Evolutionary conservation across 1,139 yeast genomes (phyloP), one percentile per base, ranked within the genome.

Genomic region (Geotrichum bryndzae): DNA sequence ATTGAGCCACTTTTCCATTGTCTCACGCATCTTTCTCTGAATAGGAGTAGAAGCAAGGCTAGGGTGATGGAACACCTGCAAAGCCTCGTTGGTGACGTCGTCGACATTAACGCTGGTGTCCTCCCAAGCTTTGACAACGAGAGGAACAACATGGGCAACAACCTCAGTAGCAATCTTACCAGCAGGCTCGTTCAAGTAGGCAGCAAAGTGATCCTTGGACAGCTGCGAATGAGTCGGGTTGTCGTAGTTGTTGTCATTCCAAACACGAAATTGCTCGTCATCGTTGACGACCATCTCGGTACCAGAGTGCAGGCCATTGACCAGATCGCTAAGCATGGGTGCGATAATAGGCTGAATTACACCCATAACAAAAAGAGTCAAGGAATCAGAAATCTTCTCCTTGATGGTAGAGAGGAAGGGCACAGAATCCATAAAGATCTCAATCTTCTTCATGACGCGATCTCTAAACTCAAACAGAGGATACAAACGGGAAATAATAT

Each of bases 111-210:
- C 60, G 29, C 53, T 29, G 10, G 53, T 29, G 53, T 69, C 67
- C 13, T 61, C 66, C 71, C 71, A 69, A 3, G 71, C 71, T 23
- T 63, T 59, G 10, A 67, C 66, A 22, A 81, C 81, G 77, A 82
- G 80, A 10, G 82, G 82, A 1, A 82, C 80, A 50, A 83, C 84
- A 60, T 79, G 75, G 79, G 80, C 80, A 63, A 82, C 75, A 69
- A 81, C 72, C 1, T 79, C 82, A 61, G 79, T 73, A 2, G 85
- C 85, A 7, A 80, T 80, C 54, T 73, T 73, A 10, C 84, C 84
- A 23, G 83, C 85, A 1, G 69, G 70, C 27, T 73, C 77, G 41
- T 75, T 68, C n/a, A 69, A 62, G 51, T 68, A 67, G 22, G 67
- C 53, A 6, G 70, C 66, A 58, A 69, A 69, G 56, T 69, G 72